Evolutionary conservation across 805 yeast genomes (phyloP).

Genomic region (Cyberlindnera galapagoensis): DNA sequence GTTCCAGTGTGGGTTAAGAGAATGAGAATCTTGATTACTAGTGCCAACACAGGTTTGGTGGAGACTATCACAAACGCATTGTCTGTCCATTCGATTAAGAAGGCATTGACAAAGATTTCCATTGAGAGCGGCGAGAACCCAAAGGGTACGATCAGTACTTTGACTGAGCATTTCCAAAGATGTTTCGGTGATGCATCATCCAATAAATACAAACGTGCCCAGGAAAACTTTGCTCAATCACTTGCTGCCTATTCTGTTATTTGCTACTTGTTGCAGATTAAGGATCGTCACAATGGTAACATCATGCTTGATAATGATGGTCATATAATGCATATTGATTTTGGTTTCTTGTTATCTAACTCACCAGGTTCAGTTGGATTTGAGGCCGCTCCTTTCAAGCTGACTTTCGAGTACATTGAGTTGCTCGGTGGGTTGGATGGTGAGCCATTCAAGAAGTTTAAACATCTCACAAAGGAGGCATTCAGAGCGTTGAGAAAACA

Average conservation of each 20-base stretch:
- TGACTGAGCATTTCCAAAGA: slow-evolving; percentile 71
- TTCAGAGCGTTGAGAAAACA: slow-evolving; percentile 69
- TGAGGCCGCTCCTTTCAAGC: slow-evolving; percentile 95
- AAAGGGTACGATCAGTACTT: slow-evolving; percentile 61
- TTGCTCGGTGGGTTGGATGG: slow-evolving; percentile 75
- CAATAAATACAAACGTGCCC: slow-evolving; percentile 61
- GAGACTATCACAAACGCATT: slow-evolving; percentile 95
- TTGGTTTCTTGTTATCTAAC: slow-evolving; percentile 87
- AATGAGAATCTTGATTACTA: slow-evolving; percentile 88
- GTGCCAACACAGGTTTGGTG: slow-evolving; percentile 85
- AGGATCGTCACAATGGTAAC: slow-evolving; percentile 96
- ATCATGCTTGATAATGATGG: slow-evolving; percentile 96
- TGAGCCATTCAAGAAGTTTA: slow-evolving; percentile 53
- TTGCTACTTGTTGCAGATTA: slow-evolving; percentile 84
- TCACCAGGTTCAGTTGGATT: slow-evolving; percentile 97
- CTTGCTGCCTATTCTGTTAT: slow-evolving; percentile 90
- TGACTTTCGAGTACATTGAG: slow-evolving; percentile 85
- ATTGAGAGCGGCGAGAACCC: slow-evolving; percentile 61
- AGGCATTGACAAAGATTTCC: slow-evolving; percentile 76
- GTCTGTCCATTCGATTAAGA: slow-evolving; percentile 90
- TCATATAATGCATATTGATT: slow-evolving; percentile 91
- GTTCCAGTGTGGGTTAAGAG: slow-evolving; percentile 86
- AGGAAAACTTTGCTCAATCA: slow-evolving; percentile 77
- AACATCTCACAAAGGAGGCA: slow-evolving; percentile 58
- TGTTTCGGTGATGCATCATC: slow-evolving; percentile 64